Evolutionary conservation across 2,329 filamentous ascomycete genomes (phyloP).

Genomic region (Falciphora oryzae): DNA sequence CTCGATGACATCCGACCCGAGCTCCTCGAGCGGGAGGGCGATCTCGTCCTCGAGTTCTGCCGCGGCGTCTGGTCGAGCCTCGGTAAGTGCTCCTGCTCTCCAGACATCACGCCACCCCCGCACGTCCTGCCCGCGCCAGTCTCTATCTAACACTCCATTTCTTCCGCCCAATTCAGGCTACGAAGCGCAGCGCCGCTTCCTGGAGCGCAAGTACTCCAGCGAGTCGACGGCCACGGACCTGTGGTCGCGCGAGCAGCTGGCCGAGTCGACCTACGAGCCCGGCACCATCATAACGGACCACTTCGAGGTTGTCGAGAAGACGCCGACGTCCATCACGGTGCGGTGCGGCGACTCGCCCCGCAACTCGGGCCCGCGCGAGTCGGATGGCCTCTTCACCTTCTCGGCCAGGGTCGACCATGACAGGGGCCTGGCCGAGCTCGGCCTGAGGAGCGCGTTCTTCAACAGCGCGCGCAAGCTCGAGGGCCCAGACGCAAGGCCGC

Average conservation of each 20-base stretch:
- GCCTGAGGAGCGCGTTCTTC: slow-evolving; percentile 60
- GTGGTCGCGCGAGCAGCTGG: slow-evolving; percentile 52
- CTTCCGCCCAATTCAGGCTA: slow-evolving; percentile 36
- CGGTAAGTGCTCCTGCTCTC: slow-evolving; percentile 38
- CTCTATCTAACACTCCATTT: slow-evolving; percentile 10
- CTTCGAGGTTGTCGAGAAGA: slow-evolving; percentile 65
- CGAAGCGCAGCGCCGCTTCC: slow-evolving; percentile 50
- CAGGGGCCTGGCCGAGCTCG: slow-evolving; percentile 55
- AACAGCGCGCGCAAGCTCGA: slow-evolving; percentile 31
- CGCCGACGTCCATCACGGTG: slow-evolving; percentile 51
- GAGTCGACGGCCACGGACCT: slow-evolving; percentile 53
- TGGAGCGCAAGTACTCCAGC: slow-evolving; percentile 53
- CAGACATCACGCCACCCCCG: background rate
- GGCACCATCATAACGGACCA: slow-evolving; percentile 64
- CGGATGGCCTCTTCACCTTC: slow-evolving; percentile 64
- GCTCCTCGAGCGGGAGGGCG: slow-evolving; percentile 53
- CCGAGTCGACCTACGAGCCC: slow-evolving; percentile 50
- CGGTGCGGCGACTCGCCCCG: slow-evolving; percentile 62
- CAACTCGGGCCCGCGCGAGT: slow-evolving; percentile 46
- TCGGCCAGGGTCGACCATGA: slow-evolving; percentile 53
- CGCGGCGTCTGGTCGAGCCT: slow-evolving; percentile 61
- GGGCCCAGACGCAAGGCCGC: slow-evolving; percentile 23
- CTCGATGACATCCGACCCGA: slow-evolving; percentile 59
- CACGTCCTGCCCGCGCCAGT: slow-evolving; percentile 10
- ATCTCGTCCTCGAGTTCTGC: slow-evolving; percentile 59